Base-by-base conservation (phyloP, 2,329 filamentous ascomycete genomes). In the Arachnopeziza araneosa region DNA sequence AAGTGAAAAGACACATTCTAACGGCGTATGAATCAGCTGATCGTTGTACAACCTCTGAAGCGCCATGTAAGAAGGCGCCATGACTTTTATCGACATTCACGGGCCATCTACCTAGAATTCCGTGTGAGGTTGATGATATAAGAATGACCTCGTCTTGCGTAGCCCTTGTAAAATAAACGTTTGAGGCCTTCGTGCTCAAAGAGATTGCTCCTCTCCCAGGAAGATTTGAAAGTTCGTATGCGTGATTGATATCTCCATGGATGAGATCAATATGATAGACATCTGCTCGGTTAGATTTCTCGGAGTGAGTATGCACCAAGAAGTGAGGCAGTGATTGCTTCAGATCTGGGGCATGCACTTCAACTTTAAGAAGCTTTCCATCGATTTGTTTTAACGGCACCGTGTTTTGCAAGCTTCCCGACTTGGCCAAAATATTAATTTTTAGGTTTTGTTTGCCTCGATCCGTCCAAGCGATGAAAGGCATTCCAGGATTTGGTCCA, bases 131-230 rank as follows among this genome's bases (percentile, higher is more conserved):
- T 0, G 92, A 96, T 1, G 90, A 91, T 6, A 90, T 81, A 24
- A 96, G 79, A 30, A 83, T 79, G 1, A 91, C 80, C 70, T 96
- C 90, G 9, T 88, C 84, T 36, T 86, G 79, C 0, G 90, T 92
- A 62, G 95, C 80, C 61, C 93, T 86, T 1, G 90, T 93, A 72
- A 98, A 96, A 77, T 91, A 97, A 8, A 96, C 88, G 68, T 95
- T 93, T 22, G 89, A 86, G 61, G 87, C 89, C 50, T 84, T 83
- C 1, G 86, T 90, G 75, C 88, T 95, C 0, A 85, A 88, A 0
- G 92, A 89, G 71, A 97, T 91, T 0, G 88, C 85, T 24, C 91
- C 92, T 50, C 78, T 79, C 0, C 89, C 90, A 24, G 82, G 75
- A 22, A 92, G 74, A 56, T 85, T 84, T 0, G 93, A 90, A 14